Conservation (phyloP, 1,139 yeast genomes). For the Geotrichum citri-aurantii region DNA sequence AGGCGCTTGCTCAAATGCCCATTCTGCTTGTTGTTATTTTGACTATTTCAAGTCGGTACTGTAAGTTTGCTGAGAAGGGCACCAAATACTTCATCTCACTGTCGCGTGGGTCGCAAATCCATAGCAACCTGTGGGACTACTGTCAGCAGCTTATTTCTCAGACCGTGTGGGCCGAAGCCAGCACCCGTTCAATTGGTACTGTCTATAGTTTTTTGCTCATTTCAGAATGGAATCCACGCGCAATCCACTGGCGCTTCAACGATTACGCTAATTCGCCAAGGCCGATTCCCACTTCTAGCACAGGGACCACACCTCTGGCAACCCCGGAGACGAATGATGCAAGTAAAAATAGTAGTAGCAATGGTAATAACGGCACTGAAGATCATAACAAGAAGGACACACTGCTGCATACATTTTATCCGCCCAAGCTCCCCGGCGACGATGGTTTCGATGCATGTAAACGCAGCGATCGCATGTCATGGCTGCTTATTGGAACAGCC, state of each 20-base stretch:
- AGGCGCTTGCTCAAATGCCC: slow-evolving; percentile 69
- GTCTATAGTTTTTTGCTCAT: slow-evolving; percentile 78
- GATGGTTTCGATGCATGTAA: slow-evolving; percentile 83
- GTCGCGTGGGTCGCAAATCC: slow-evolving; percentile 34
- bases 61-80: slow-evolving; percentile 22
- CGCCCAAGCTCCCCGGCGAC: slow-evolving; percentile 33
- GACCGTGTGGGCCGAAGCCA: slow-evolving; percentile 93
- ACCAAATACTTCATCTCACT: slow-evolving; percentile 17
- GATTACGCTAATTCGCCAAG: slow-evolving; percentile 70
- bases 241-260: slow-evolving; percentile 82
- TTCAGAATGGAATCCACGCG: slow-evolving; percentile 94
- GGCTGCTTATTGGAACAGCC: slow-evolving; percentile 89
- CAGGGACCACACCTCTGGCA: slow-evolving; percentile 5
- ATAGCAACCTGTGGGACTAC: slow-evolving; percentile 75
- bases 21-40: slow-evolving; percentile 72
- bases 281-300: slow-evolving; percentile 13
- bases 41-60: slow-evolving; percentile 71
- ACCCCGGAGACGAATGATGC: neutral
- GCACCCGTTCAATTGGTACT: slow-evolving; percentile 81
- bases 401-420: slow-evolving; percentile 13
- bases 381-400: slow-evolving; percentile 8
- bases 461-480: slow-evolving; percentile 83
- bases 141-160: slow-evolving; percentile 78
- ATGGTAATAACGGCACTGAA: neutral
- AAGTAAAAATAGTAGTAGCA: neutral